Evolutionary conservation across 257 asterid genomes (phyloP), one percentile per base, ranked within the genome.

Genomic region (Lycium ferocissimum): DNA sequence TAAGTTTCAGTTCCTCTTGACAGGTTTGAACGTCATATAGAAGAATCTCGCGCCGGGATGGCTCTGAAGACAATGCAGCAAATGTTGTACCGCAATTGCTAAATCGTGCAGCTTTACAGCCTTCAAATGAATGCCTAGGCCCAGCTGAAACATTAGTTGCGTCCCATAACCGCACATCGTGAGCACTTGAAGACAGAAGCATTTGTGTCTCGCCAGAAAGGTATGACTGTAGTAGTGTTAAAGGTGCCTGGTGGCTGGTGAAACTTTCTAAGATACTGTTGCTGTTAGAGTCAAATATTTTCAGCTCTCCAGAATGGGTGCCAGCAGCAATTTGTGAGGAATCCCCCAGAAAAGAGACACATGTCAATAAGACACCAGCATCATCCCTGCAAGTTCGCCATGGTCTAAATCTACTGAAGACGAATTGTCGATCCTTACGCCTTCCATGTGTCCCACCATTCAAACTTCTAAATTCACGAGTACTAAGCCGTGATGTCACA

Each of bases 301-400:
- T 95, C 82, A 97, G 92, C 85, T 97, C 99, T 83, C 99, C 99
- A 40, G 96, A 88, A 84, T 95, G 98, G 86, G 94, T 89, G 70
- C 98, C 99, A 7, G 88, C 93, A 85, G 94, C 98, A 82, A 97
- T 85, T 88, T 92, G 95, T 9, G 98, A 91, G 86, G 96, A 89
- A 88, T 95, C 99, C 43, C 97, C 98, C 54, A 97, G 97, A 85
- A 95, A 95, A 81, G 98, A 76, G 84, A 93, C 85, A 86, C 98
- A 97, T 9, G 99, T 97, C 76, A 93, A 86, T 53, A 93, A 93
- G 73, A 93, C 87, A 90, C 91, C 89, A 33, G 83, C 84, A 71
- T 94, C 98, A 84, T 95, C 98, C 72, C 98, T 91, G 89, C 98
- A 97, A 83, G 95, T 95, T 87, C 99, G 86, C 98, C 99, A 97